These are phyloP conservation scores for Theobroma cacao DNA, from an alignment of 345 rosid species.

Conservation along the genomic window DNA sequence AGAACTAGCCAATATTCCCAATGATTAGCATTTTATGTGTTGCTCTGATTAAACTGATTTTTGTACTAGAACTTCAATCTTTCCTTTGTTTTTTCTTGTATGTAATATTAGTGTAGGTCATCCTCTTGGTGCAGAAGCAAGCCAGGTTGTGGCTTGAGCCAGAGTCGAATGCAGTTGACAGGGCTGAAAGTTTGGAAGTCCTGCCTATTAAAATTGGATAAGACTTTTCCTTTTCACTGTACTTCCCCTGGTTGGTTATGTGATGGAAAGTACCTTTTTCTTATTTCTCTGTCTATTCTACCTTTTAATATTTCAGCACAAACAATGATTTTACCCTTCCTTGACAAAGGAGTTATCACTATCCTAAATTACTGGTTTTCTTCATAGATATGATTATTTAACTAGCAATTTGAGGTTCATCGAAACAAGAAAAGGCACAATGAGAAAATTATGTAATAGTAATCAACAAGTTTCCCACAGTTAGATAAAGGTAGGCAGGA, in stretches of 20 bases:
- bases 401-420: not conserved
- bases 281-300: too few species aligned
- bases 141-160: not conserved
- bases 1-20: too few species aligned
- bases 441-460: not conserved
- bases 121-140: too few species aligned
- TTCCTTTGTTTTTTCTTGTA: not conserved
- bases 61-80: not conserved
- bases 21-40: too few species aligned
- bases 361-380: too few species aligned
- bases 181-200: not conserved
- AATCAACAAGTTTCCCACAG: not conserved
- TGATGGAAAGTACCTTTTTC: too few species aligned
- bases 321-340: too few species aligned
- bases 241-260: not conserved
- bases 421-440: not conserved
- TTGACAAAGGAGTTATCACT: too few species aligned
- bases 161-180: not conserved
- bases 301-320: too few species aligned
- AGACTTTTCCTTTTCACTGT: not conserved
- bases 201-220: too few species aligned
- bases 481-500: slow-evolving; percentile 16
- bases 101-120: not conserved
- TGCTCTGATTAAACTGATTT: too few species aligned
- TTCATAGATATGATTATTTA: too few species aligned